phyloP scores from a whole-genome alignment of 2,329 filamentous ascomycete genomes.

The Beauveria sp. region DNA sequence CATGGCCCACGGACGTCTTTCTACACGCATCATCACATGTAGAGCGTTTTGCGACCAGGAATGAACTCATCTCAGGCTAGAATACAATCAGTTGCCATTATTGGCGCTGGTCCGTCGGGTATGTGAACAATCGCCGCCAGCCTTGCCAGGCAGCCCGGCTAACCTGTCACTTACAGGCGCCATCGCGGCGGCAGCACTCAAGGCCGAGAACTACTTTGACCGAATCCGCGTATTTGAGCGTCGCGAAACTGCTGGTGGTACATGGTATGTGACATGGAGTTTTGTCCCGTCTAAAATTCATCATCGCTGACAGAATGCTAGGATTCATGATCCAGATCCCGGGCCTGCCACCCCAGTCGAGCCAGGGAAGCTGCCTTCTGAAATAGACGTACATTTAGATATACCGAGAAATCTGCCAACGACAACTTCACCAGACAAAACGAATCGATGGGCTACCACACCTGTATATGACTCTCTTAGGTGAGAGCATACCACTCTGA shows the following conservation, averaged over 20 bases:
- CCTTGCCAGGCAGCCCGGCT: not conserved
- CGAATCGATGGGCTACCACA: slow-evolving; percentile 39
- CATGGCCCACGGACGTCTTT: not conserved
- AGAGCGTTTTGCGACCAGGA: not conserved
- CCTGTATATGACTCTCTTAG: slow-evolving; percentile 45
- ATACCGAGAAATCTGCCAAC: slow-evolving; percentile 35
- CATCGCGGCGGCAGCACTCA: slow-evolving; percentile 37
- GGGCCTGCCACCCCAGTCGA: slow-evolving; percentile 24
- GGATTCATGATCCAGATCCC: slow-evolving; percentile 44
- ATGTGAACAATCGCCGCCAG: slow-evolving; percentile 4
- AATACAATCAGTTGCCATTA: slow-evolving; percentile 34
- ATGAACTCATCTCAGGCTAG: slow-evolving; percentile 13
- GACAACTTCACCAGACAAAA: slow-evolving; percentile 30
- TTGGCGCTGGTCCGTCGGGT: slow-evolving; percentile 37
- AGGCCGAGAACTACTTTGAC: slow-evolving; percentile 36
- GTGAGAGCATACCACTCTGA: slow-evolving; percentile 24
- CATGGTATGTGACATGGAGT: slow-evolving; percentile 27
- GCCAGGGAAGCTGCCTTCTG: slow-evolving; percentile 36
- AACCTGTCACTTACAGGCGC: slow-evolving; percentile 28
- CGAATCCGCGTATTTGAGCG: slow-evolving; percentile 35
- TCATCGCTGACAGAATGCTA: slow-evolving; percentile 16
- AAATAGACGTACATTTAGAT: slow-evolving; percentile 37
- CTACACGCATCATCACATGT: not conserved
- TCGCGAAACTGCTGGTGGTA: slow-evolving; percentile 35
- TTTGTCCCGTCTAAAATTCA: not conserved